A percentile compares a stretch with the other conserved stretches of the same genome.
Conservation (phyloP, 805 yeast genomes). For the Cyberlindnera xylosilytica region DNA sequence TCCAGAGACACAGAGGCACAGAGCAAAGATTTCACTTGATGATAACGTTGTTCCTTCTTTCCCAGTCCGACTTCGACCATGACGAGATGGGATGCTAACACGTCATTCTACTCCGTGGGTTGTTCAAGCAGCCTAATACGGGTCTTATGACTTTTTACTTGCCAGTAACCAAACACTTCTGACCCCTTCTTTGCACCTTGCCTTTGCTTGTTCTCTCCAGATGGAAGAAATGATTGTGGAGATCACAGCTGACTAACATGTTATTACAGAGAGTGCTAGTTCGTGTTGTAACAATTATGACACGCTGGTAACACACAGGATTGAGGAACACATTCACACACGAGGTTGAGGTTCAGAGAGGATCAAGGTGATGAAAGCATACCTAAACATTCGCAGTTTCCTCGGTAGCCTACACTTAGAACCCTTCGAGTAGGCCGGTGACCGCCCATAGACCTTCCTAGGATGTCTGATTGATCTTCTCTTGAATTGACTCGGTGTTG, state of each 20-base stretch:
- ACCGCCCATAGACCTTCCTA: constrained; percentile 87
- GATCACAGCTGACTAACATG: constrained; percentile 6
- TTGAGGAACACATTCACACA: background rate
- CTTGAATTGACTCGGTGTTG: background rate
- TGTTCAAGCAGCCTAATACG: constrained; percentile 27
- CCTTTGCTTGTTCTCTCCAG: background rate
- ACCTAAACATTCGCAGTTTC: constrained; percentile 92
- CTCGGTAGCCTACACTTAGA: constrained; percentile 88
- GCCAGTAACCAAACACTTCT: constrained; percentile 76
- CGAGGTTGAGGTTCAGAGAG: background rate
- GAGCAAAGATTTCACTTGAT: constrained; percentile 27
- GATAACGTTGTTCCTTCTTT: constrained; percentile 71
- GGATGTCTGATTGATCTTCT: constrained; percentile 72
- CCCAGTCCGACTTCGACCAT: constrained; percentile 90
- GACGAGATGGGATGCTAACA: constrained; percentile 70
- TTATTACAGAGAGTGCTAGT: constrained; percentile 13
- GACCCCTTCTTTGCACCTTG: constrained; percentile 33
- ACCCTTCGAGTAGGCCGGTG: constrained; percentile 80
- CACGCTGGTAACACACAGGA: background rate
- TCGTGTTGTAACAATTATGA: constrained; percentile 5
- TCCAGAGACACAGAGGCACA: background rate
- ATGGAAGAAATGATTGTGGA: background rate
- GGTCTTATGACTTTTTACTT: constrained; percentile 64
- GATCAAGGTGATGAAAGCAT: constrained; percentile 63
- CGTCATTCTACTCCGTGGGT: constrained; percentile 29